A percentile compares a stretch with the other conserved stretches of the same genome.
These are phyloP conservation scores for Tetracladium maxilliforme DNA, from an alignment of 2,329 filamentous ascomycete genomes.

Conservation along the genomic window DNA sequence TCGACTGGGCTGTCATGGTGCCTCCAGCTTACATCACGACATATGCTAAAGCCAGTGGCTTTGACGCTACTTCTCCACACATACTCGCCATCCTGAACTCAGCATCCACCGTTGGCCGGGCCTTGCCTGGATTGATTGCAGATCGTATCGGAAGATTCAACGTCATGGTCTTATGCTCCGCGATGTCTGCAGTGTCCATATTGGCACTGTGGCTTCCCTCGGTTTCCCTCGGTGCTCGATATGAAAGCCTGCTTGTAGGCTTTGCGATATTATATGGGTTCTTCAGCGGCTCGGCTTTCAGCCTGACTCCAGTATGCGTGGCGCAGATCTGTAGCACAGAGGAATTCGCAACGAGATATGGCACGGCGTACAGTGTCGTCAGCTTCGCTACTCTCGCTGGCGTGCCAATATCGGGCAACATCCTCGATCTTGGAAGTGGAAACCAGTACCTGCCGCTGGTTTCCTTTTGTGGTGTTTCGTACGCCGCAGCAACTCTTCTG, in stretches of 20 bases:
- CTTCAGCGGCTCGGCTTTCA: conserved; percentile 49
- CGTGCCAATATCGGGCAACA: conserved; percentile 53
- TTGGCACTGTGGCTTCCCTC: conserved; percentile 38
- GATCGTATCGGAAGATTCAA: conserved; percentile 40
- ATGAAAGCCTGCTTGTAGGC: conserved; percentile 45
- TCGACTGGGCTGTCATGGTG: conserved; percentile 65
- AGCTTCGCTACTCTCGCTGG: conserved; percentile 60
- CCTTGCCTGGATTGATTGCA: conserved; percentile 35
- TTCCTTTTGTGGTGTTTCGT: conserved; percentile 43
- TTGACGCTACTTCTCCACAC: conserved; percentile 57
- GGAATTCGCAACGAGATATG: conserved; percentile 74
- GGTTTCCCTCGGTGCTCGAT: conserved; percentile 32
- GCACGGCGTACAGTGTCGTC: conserved; percentile 74
- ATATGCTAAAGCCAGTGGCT: conserved; percentile 54
- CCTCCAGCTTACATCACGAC: conserved; percentile 72
- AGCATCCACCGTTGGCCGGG: conserved; percentile 47
- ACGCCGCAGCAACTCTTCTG: conserved; percentile 35
- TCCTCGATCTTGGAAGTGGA: conserved; percentile 37
- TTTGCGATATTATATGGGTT: conserved; percentile 57
- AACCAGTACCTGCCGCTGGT: conserved; percentile 53
- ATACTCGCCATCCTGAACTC: conserved; percentile 74
- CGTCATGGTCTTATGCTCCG: conserved; percentile 30
- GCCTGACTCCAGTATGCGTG: conserved; percentile 45
- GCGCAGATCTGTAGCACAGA: conserved; percentile 66
- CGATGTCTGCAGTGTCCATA: conserved; percentile 26